Evolutionary conservation across 2,329 filamentous ascomycete species (phyloP), one percentile per base, ranked within the genome.

Genomic region (Beauveria scarabaeidicola): DNA sequence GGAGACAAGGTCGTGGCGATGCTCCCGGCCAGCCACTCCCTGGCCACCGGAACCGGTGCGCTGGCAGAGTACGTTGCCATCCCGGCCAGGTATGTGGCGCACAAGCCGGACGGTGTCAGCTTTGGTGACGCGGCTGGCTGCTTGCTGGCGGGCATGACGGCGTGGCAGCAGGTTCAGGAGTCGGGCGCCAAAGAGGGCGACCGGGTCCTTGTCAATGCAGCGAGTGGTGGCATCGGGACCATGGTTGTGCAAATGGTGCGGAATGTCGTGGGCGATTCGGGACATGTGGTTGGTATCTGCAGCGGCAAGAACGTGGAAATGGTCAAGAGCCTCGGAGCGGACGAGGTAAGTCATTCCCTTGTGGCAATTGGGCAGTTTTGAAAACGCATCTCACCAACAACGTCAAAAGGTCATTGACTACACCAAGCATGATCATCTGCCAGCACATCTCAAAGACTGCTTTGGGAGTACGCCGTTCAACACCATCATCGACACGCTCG

Each of bases 221-320:
- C 77, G 21, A 80, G 78, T 63, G 79, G 79, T 0, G 79, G 78
- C 13, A 75, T 82, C 6, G 79, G 79, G 13, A 72, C 73, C 21
- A 64, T 81, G 53, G 69, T 74, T 1, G 68, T 80, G 51, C 79
- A 82, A 68, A 73, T 79, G 69, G 69, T 66, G 48, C 69, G 69
- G 15, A 67, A 64, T n/a, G 62, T 69, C 64, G 71, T 78, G 62
- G 71, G 75, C 44, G 62, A 69, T 55, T 67, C 70, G 0, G 79
- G 77, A 3, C 66, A 69, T 52, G 73, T 83, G 1, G 75, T 75
- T 1, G 80, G 69, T 0, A 73, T 81, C 11, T 82, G 80, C 66
- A 80, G 78, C 1, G 73, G 69, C 2, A 69, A 64, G 47, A 82
- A 82, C 52, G 71, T 65, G 5, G 75, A 73, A 1, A 65, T 81